These are phyloP conservation scores for Aspergillus indologenus DNA, from an alignment of 495 filamentous ascomycete genomes.

Conservation along the genomic window DNA sequence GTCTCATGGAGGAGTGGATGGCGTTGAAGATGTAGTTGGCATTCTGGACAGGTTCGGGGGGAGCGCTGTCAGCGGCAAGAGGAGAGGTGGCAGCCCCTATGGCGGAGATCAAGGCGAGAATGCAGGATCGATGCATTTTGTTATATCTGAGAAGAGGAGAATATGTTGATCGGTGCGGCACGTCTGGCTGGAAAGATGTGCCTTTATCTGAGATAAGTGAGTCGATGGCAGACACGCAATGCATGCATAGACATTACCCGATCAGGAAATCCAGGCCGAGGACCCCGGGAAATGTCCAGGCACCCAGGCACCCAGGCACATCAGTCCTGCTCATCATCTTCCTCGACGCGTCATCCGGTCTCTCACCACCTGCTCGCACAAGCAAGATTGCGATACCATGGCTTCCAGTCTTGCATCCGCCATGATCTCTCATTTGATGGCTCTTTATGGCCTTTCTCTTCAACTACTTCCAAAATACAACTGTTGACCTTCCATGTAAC, in stretches of 20 bases:
- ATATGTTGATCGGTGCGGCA: background rate
- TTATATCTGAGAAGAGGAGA: background rate
- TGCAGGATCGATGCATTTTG: background rate
- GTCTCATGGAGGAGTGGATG: slow-evolving; percentile 54
- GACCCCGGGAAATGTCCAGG: background rate
- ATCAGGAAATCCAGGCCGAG: background rate
- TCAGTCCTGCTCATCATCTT: background rate
- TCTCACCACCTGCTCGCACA: too few relatives aligned
- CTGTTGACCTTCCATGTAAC: too few relatives aligned
- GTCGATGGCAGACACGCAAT: too few relatives aligned
- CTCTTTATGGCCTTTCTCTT: too few relatives aligned
- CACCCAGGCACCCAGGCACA: background rate
- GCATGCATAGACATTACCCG: background rate
- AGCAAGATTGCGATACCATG: too few relatives aligned
- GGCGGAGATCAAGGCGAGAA: background rate
- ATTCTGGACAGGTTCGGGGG: slow-evolving; percentile 20
- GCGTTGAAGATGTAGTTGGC: slow-evolving; percentile 57
- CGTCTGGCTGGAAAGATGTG: background rate
- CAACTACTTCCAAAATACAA: too few relatives aligned
- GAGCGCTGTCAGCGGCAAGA: background rate
- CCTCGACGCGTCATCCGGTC: background rate
- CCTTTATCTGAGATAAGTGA: background rate
- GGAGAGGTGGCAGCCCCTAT: background rate
- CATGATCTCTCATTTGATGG: too few relatives aligned
- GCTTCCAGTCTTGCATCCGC: too few relatives aligned